Percentiles rank a stretch among this genome's conserved stretches.
These are phyloP conservation scores for Fusarium staphyleae DNA, from an alignment of 2,329 filamentous ascomycete genomes.

Conservation along the genomic window DNA sequence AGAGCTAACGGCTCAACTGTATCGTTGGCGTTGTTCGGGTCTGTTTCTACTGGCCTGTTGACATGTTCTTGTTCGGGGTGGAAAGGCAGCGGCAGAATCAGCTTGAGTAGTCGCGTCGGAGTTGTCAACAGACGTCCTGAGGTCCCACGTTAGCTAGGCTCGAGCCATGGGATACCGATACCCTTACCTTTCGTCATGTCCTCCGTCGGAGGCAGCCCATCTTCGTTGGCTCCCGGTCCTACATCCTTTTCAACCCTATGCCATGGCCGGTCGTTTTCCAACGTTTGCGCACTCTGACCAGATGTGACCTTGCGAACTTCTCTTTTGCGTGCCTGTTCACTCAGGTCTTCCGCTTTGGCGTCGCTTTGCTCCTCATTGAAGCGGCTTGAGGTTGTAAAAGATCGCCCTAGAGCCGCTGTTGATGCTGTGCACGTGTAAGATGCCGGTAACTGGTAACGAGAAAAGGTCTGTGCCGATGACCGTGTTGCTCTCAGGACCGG, in stretches of 20 bases:
- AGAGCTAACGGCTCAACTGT: conserved; percentile 82
- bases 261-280: conserved; percentile 42
- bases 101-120: conserved; percentile 79
- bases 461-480: conserved; percentile 3
- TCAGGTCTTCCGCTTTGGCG: conserved; percentile 20
- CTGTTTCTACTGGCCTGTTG: conserved; percentile 50
- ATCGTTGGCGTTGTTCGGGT: conserved; percentile 44
- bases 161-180: too few species aligned
- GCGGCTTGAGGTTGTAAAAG: conserved; percentile 33
- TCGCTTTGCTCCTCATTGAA: conserved; percentile 19
- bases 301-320: conserved; percentile 32
- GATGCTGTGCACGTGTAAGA: conserved; percentile 6
- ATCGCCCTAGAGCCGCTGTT: conserved; percentile 11
- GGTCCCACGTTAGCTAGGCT: background rate
- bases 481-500: conserved; percentile 16
- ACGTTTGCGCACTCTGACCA: conserved; percentile 35
- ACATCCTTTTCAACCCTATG: conserved; percentile 30
- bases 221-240: conserved; percentile 20
- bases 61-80: conserved; percentile 50
- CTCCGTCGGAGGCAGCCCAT: conserved; percentile 22
- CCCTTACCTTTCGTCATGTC: conserved; percentile 36
- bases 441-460: conserved; percentile 5
- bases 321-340: conserved; percentile 34
- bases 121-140: conserved; percentile 79
- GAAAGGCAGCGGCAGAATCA: conserved; percentile 74